Percentiles rank a stretch among this genome's conserved stretches.
Conservation (phyloP, 495 filamentous ascomycete genomes). For the Penicillium soppii region DNA sequence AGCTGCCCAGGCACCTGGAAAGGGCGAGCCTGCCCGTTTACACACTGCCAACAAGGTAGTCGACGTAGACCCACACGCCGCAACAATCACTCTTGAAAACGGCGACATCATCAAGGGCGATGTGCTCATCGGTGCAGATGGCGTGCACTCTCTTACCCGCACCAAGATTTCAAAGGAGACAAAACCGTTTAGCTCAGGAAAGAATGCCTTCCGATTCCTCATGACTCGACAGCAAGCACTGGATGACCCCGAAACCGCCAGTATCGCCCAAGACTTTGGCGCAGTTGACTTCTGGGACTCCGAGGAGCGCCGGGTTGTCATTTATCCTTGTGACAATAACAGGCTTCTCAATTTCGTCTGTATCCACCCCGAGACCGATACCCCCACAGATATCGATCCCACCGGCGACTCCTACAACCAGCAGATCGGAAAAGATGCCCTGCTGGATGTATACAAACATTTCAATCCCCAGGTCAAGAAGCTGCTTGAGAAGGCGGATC, state of each 20-base stretch:
- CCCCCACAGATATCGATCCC: constrained; percentile 24
- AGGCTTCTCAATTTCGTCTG: constrained; percentile 59
- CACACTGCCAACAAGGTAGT: constrained; percentile 44
- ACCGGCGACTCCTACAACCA: constrained; percentile 46
- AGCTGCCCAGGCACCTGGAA: constrained; percentile 37
- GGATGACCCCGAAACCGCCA: constrained; percentile 46
- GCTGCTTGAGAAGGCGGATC: constrained; percentile 49
- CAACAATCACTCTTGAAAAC: constrained; percentile 39
- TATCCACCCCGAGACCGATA: constrained; percentile 51
- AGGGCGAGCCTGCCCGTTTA: constrained; percentile 40
- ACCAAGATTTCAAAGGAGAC: constrained; percentile 37
- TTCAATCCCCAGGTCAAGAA: constrained; percentile 47
- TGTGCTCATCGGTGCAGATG: constrained; percentile 52
- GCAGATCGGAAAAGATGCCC: constrained; percentile 38
- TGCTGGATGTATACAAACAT: constrained; percentile 50
- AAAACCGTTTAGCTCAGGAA: constrained; percentile 48
- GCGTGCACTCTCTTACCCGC: constrained; percentile 50
- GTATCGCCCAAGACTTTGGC: constrained; percentile 36
- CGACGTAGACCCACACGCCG: constrained; percentile 41
- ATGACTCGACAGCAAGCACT: constrained; percentile 42
- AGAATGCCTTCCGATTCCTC: constrained; percentile 62
- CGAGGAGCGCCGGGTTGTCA: constrained; percentile 52
- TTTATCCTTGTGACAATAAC: constrained; percentile 59
- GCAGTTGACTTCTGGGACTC: constrained; percentile 51
- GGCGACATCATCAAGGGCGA: constrained; percentile 40